These are phyloP conservation scores for Backusella macrospora DNA, from an alignment of 192 early-diverging fungal genomes.

Conservation along the genomic window DNA sequence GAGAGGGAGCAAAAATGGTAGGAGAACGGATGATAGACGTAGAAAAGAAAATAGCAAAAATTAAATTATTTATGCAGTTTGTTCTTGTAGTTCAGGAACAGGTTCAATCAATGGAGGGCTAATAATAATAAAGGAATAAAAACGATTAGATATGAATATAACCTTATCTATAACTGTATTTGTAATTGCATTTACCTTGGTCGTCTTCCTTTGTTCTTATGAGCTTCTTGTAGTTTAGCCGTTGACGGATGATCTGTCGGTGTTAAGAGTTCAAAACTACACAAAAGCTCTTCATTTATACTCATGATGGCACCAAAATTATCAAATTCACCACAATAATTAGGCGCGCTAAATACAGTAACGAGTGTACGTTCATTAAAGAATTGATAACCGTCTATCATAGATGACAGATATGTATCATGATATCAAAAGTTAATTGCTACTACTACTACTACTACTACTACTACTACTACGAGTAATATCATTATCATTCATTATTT, in stretches of 20 bases:
- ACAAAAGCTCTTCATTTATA: conserved; percentile 81
- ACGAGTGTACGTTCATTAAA: conserved; percentile 95
- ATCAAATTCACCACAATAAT: conserved; percentile 72
- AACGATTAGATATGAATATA: neutral
- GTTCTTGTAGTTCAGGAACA: conserved; percentile 16
- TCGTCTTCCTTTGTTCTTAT: conserved; percentile 21
- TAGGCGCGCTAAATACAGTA: conserved; percentile 91
- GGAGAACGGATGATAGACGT: neutral
- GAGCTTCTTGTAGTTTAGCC: conserved; percentile 11
- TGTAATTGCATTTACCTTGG: conserved; percentile 16
- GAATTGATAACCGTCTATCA: conserved; percentile 95
- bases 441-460: no score
- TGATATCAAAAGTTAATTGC: neutral
- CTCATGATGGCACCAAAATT: conserved; percentile 53
- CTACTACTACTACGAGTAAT: neutral
- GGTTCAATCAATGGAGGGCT: conserved; percentile 11
- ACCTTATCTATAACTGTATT: neutral
- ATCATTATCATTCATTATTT: neutral
- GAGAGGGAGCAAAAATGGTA: neutral
- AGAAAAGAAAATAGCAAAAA: no score
- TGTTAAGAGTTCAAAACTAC: conserved; percentile 68
- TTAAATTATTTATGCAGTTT: neutral
- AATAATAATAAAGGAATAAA: neutral
- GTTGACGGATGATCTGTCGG: conserved; percentile 32
- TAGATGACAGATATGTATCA: neutral